Conservation (phyloP, 768 basidiomycete genomes). For the Lactarius pseudohatsudake region DNA sequence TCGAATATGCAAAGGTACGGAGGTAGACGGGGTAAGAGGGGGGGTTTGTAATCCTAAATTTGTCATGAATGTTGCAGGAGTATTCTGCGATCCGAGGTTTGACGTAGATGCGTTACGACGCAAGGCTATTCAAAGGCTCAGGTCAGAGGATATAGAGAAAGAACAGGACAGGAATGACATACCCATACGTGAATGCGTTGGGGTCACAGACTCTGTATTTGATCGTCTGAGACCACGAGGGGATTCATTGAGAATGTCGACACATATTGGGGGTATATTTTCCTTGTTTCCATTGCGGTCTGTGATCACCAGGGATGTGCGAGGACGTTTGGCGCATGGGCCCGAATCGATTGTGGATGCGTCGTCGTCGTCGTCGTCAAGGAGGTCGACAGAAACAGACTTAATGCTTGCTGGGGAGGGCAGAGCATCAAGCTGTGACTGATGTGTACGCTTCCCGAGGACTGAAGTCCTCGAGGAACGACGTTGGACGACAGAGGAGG, state of each 20-base stretch:
- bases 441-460: slow-evolving; percentile 39
- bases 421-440: slow-evolving; percentile 33
- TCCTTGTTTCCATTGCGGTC: slow-evolving; percentile 73
- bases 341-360: slow-evolving; percentile 56
- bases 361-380: slow-evolving; percentile 25
- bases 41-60: slow-evolving; percentile 55
- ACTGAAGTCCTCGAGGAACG: slow-evolving; percentile 33
- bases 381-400: slow-evolving; percentile 16
- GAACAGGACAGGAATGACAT: slow-evolving; percentile 30
- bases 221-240: slow-evolving; percentile 43
- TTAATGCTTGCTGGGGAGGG: slow-evolving; percentile 37
- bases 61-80: slow-evolving; percentile 46
- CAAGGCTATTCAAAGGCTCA: slow-evolving; percentile 37
- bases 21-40: slow-evolving; percentile 54
- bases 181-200: slow-evolving; percentile 50
- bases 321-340: slow-evolving; percentile 64
- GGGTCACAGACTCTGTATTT: slow-evolving; percentile 39
- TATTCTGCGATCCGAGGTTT: slow-evolving; percentile 38
- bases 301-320: slow-evolving; percentile 43
- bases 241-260: slow-evolving; percentile 39
- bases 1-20: slow-evolving; percentile 53
- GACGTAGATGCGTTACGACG: slow-evolving; percentile 53
- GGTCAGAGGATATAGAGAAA: slow-evolving; percentile 19
- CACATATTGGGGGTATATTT: slow-evolving; percentile 65
- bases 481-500: slow-evolving; percentile 24